phyloP scores from a whole-genome alignment of 768 basidiomycete genomes.

The Megacollybia marginata region DNA sequence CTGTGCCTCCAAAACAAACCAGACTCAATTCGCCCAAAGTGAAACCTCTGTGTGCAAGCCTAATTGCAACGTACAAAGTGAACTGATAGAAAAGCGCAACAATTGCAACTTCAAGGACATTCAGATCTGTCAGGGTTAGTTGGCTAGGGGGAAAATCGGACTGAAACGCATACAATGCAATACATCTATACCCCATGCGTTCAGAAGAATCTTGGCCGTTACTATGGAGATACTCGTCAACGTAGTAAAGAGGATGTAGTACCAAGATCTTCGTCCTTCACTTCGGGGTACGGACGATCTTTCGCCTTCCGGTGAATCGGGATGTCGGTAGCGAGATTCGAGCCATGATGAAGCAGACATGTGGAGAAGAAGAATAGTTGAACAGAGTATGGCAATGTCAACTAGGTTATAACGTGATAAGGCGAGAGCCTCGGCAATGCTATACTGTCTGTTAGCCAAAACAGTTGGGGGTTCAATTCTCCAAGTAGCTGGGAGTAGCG shows the following conservation, averaged over 20 bases:
- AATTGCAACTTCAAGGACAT: slow-evolving; percentile 63
- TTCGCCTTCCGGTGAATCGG: slow-evolving; percentile 51
- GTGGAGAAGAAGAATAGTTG: slow-evolving; percentile 73
- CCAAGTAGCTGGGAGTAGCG: slow-evolving; percentile 56
- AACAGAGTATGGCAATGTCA: slow-evolving; percentile 74
- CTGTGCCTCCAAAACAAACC: slow-evolving; percentile 84
- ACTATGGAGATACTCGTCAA: slow-evolving; percentile 43
- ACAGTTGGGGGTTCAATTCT: slow-evolving; percentile 66
- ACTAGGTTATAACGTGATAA: slow-evolving; percentile 71
- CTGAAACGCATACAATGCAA: slow-evolving; percentile 58
- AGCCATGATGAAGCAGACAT: slow-evolving; percentile 72
- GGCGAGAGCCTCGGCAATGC: slow-evolving; percentile 47
- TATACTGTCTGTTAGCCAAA: slow-evolving; percentile 37
- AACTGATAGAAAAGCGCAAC: slow-evolving; percentile 85
- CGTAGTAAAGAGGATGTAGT: slow-evolving; percentile 60
- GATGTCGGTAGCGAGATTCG: slow-evolving; percentile 42
- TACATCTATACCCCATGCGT: slow-evolving; percentile 35
- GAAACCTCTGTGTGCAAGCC: slow-evolving; percentile 90
- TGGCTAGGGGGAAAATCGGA: neutral
- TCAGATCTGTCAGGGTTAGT: slow-evolving; percentile 50
- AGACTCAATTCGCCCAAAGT: slow-evolving; percentile 91
- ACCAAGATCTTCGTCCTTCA: slow-evolving; percentile 53
- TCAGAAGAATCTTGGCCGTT: slow-evolving; percentile 40
- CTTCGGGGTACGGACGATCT: slow-evolving; percentile 71
- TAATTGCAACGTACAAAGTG: slow-evolving; percentile 79